These are phyloP conservation scores for Cytidiella melzeri DNA, from an alignment of 768 basidiomycete species.

Conservation along the genomic window DNA sequence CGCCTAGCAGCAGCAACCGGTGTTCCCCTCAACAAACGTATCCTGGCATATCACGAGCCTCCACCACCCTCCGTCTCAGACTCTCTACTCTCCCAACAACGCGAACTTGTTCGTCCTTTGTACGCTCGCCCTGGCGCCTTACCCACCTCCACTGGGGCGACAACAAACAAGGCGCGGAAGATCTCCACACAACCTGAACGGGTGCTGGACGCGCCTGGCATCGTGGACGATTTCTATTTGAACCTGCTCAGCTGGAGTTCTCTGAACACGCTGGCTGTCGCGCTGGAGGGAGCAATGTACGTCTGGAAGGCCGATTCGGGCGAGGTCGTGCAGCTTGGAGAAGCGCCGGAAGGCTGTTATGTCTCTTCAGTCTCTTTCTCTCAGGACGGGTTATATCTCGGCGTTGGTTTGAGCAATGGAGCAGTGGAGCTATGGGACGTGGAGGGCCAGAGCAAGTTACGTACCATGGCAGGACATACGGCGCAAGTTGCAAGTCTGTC, in stretches of 20 bases:
- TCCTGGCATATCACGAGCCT: constrained; percentile 84
- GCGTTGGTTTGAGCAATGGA: constrained; percentile 73
- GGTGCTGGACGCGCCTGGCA: constrained; percentile 93
- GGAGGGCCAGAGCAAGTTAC: constrained; percentile 66
- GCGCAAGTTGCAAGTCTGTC: constrained; percentile 78
- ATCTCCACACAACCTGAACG: constrained; percentile 85
- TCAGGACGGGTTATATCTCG: constrained; percentile 75
- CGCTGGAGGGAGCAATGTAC: constrained; percentile 80
- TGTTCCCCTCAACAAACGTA: constrained; percentile 70
- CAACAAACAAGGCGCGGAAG: constrained; percentile 68
- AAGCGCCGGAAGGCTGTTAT: constrained; percentile 70
- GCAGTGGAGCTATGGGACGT: constrained; percentile 96
- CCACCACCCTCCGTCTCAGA: constrained; percentile 78
- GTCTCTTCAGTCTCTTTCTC: constrained; percentile 77
- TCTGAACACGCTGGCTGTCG: constrained; percentile 85
- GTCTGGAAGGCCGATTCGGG: constrained; percentile 94
- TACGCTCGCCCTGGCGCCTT: constrained; percentile 64
- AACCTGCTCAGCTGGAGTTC: constrained; percentile 89
- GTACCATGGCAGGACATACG: constrained; percentile 89
- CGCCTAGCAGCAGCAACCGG: constrained; percentile 73
- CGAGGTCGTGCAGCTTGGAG: constrained; percentile 68
- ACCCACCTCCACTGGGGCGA: constrained; percentile 55
- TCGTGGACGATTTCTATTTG: constrained; percentile 94
- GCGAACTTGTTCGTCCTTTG: constrained; percentile 69
- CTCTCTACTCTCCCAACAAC: constrained; percentile 66